Percentiles rank a stretch among this genome's conserved stretches.
phyloP scores from a whole-genome alignment of 2,329 filamentous ascomycete genomes.

The Aspergillus spinulosporus region DNA sequence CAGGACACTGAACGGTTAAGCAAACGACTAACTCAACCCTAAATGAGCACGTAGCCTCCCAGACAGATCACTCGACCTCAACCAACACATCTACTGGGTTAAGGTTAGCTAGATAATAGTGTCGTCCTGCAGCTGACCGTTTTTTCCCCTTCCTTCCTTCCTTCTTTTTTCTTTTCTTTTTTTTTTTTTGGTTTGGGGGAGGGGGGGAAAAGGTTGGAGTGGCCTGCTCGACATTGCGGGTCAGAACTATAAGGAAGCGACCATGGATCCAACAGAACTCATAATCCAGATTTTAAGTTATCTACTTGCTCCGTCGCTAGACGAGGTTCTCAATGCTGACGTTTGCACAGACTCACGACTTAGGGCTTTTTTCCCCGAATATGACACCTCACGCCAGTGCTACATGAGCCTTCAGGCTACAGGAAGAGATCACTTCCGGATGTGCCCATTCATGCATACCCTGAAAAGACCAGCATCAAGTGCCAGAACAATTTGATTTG shows the following conservation, averaged over 20 bases:
- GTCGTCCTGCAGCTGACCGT: slow-evolving; percentile 14
- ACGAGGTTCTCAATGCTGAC: slow-evolving; percentile 21
- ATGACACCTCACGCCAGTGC: slow-evolving; percentile 74
- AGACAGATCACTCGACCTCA: slow-evolving; percentile 80
- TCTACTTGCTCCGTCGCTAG: background rate
- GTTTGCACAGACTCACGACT: slow-evolving; percentile 54
- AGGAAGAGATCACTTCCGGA: slow-evolving; percentile 64
- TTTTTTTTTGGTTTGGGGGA: no score
- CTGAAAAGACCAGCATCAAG: slow-evolving; percentile 73
- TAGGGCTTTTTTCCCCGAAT: slow-evolving; percentile 67
- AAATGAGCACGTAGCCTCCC: slow-evolving; percentile 78
- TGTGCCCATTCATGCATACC: slow-evolving; percentile 73
- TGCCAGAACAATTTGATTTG: slow-evolving; percentile 75
- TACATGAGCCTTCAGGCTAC: slow-evolving; percentile 67
- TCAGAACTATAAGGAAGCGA: slow-evolving; percentile 86
- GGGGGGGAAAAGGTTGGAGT: slow-evolving; percentile 63
- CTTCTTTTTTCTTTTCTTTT: no score
- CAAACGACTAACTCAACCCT: slow-evolving; percentile 68
- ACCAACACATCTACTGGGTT: slow-evolving; percentile 87
- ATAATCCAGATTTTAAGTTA: slow-evolving; percentile 66
- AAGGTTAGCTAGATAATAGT: slow-evolving; percentile 54
- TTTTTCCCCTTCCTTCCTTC: no score
- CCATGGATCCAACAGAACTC: slow-evolving; percentile 72
- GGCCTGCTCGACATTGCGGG: slow-evolving; percentile 85
- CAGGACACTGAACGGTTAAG: slow-evolving; percentile 61